These are phyloP conservation scores for Trichomonas tenax DNA, from an alignment of 208 protist species.

Conservation along the genomic window DNA sequence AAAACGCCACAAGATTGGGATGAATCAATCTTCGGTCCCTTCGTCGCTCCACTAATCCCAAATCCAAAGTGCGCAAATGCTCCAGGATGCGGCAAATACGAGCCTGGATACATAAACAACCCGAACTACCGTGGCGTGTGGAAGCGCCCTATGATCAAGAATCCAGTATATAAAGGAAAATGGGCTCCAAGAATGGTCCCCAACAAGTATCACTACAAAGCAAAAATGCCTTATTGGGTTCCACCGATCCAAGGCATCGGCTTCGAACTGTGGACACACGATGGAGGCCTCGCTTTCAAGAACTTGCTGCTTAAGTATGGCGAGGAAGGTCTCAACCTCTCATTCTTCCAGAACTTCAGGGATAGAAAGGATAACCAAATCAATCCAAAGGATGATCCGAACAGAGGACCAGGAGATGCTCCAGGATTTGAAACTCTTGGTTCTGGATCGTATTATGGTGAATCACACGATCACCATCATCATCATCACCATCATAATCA, in stretches of 20 bases:
- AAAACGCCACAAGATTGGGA: slow-evolving; percentile 33
- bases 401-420: neutral
- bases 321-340: neutral
- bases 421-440: too few relatives aligned
- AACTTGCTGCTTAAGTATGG: neutral
- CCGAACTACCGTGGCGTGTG: slow-evolving; percentile 40
- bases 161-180: slow-evolving; percentile 41
- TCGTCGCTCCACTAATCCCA: neutral
- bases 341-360: neutral
- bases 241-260: neutral
- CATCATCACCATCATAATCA: too few relatives aligned
- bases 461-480: too few relatives aligned
- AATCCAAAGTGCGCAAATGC: neutral
- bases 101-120: slow-evolving; percentile 31
- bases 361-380: neutral
- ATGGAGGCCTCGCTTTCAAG: neutral
- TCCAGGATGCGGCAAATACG: neutral
- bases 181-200: slow-evolving; percentile 36
- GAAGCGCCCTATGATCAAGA: slow-evolving; percentile 27
- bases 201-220: slow-evolving; percentile 37
- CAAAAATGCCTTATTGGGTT: neutral
- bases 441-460: too few relatives aligned
- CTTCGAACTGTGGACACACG: neutral
- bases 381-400: neutral
- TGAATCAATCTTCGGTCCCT: slow-evolving; percentile 5